phyloP scores from a whole-genome alignment of 768 basidiomycete genomes.

The Termitomyces sp. region DNA sequence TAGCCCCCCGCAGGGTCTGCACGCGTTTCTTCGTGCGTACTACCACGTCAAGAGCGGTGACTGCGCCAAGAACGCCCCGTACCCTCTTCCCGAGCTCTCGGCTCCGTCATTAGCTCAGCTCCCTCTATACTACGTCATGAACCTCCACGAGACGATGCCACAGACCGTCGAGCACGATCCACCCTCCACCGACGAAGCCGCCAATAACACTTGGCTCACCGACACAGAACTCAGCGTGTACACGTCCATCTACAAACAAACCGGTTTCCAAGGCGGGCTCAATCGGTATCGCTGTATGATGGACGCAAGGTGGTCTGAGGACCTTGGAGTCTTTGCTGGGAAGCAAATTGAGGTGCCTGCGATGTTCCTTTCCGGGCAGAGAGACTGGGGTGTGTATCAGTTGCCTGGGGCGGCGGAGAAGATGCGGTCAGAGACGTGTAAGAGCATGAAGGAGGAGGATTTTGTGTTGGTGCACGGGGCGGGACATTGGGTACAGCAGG shows the following conservation, averaged over 20 bases:
- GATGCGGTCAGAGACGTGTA: conserved; percentile 34
- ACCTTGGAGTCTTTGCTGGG: conserved; percentile 39
- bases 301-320: conserved; percentile 28
- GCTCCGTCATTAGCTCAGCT: conserved; percentile 32
- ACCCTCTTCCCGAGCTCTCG: conserved; percentile 28
- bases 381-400: conserved; percentile 63
- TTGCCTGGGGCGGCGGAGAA: conserved; percentile 39
- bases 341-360: conserved; percentile 46
- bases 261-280: conserved; percentile 61
- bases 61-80: conserved; percentile 37
- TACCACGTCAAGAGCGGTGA: conserved; percentile 56
- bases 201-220: conserved; percentile 37
- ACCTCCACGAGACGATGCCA: conserved; percentile 46
- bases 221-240: conserved; percentile 46
- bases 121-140: conserved; percentile 63
- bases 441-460: conserved; percentile 34
- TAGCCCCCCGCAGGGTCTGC: conserved; percentile 37
- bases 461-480: conserved; percentile 50
- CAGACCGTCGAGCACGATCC: conserved; percentile 32
- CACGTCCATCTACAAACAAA: conserved; percentile 34
- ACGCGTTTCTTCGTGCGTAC: conserved; percentile 45
- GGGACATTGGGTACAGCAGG: conserved; percentile 65
- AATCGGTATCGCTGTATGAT: conserved; percentile 47
- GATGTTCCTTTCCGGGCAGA: conserved; percentile 49
- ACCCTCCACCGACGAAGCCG: conserved; percentile 25